phyloP scores from a whole-genome alignment of 768 basidiomycete species.

The Calocera viscosa region DNA sequence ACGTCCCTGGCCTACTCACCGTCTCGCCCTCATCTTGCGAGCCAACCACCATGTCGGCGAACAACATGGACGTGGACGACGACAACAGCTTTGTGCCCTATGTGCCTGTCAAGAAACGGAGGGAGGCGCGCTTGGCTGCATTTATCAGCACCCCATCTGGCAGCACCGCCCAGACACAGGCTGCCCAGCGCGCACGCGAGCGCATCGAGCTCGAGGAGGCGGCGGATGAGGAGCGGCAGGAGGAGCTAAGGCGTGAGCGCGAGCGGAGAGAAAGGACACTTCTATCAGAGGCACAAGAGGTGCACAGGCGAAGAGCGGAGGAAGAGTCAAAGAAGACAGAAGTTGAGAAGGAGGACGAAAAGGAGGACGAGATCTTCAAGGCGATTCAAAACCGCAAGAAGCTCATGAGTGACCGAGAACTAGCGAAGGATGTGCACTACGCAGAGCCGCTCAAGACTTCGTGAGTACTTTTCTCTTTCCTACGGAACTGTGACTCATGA shows the following conservation, averaged over 20 bases:
- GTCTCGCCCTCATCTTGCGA: background rate
- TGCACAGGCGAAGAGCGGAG: constrained; percentile 66
- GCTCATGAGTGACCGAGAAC: constrained; percentile 81
- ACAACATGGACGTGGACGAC: constrained; percentile 28
- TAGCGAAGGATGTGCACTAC: constrained; percentile 87
- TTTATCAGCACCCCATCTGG: constrained; percentile 39
- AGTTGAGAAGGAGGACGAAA: constrained; percentile 73
- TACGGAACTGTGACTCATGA: constrained; percentile 3
- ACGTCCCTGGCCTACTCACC: no score
- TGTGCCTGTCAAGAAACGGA: constrained; percentile 72
- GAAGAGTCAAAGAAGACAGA: constrained; percentile 87
- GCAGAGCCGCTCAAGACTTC: constrained; percentile 72
- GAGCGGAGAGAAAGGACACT: constrained; percentile 76
- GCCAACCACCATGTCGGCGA: background rate
- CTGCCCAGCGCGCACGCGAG: constrained; percentile 37
- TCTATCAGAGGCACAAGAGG: constrained; percentile 88
- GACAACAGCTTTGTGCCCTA: constrained; percentile 67
- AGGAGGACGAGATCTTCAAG: constrained; percentile 78
- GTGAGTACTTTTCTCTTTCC: constrained; percentile 34
- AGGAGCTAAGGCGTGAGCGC: constrained; percentile 60
- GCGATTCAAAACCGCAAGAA: constrained; percentile 86
- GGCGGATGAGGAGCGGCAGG: constrained; percentile 66
- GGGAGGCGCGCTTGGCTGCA: constrained; percentile 66
- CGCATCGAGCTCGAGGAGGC: constrained; percentile 40
- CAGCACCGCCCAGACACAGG: constrained; percentile 40